phyloP scores from a whole-genome alignment of 2,329 filamentous ascomycete species.

The Penicillium nordicum region DNA sequence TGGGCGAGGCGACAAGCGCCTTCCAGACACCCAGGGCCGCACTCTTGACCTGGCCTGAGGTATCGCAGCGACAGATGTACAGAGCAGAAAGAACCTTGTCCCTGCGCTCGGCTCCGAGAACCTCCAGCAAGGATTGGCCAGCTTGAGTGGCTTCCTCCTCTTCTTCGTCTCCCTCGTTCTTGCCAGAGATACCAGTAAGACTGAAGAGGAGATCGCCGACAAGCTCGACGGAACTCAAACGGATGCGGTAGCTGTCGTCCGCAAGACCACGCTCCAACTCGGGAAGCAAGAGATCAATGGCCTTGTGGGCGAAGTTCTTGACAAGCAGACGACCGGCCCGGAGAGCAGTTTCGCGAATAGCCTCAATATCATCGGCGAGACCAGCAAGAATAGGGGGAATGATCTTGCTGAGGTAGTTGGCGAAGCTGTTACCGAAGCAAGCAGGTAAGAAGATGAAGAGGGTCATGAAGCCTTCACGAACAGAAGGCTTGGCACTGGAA shows the following conservation, averaged over 20 bases:
- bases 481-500: slow-evolving; percentile 80
- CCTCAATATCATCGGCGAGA: slow-evolving; percentile 91
- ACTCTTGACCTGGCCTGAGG: slow-evolving; percentile 81
- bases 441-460: slow-evolving; percentile 98
- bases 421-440: slow-evolving; percentile 98
- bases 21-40: slow-evolving; percentile 96
- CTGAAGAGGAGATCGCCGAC: slow-evolving; percentile 97
- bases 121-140: slow-evolving; percentile 86
- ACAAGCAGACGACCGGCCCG: slow-evolving; percentile 90
- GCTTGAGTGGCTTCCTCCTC: slow-evolving; percentile 75
- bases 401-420: slow-evolving; percentile 90
- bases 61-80: slow-evolving; percentile 97
- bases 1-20: slow-evolving; percentile 85
- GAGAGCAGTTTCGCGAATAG: slow-evolving; percentile 93
- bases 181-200: slow-evolving; percentile 86
- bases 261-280: slow-evolving; percentile 93
- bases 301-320: slow-evolving; percentile 95
- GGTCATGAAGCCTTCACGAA: slow-evolving; percentile 98
- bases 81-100: slow-evolving; percentile 97
- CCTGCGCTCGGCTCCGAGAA: slow-evolving; percentile 90
- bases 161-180: slow-evolving; percentile 74
- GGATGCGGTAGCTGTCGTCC: slow-evolving; percentile 96
- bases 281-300: slow-evolving; percentile 88
- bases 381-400: slow-evolving; percentile 93
- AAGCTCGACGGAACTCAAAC: slow-evolving; percentile 95